Base-by-base conservation (phyloP, 148 eudicot genomes). In the Pharnaceum exiguum region DNA sequence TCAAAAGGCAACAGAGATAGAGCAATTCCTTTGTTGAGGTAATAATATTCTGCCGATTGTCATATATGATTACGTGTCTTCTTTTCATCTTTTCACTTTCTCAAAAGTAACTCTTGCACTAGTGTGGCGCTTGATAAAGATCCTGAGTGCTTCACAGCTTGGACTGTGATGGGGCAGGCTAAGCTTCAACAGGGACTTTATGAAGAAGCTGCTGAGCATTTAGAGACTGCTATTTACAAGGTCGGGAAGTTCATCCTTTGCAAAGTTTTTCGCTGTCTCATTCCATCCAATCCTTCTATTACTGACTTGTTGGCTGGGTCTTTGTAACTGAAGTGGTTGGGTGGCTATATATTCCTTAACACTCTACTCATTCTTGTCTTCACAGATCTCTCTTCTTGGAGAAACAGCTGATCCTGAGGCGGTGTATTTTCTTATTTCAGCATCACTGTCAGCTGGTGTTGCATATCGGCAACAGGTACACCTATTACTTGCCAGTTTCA, bases 51-150 rank as follows among this genome's bases (percentile, higher is more conserved):
- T 57, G 21, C 43, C 13, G 15, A 21, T 32, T 39, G 12, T 56
- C 30, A 47, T 55, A 5, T 58, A 51, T 45, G 36, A 2, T 52
- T 56, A 12, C 26, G 26, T 25, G 51, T 31, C 44, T 44, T 31
- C 44, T 35, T 3, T 21, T 16, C 21, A 39, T 32, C 43, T 21
- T 22, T 72, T 59, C 35, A 36, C 24, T 31, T 25, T 23, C 65
- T 39, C 50, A 23, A 18, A 47, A 62, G 29, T 69, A 48, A 59
- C 60, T 71, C 33, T 59, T 51, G 30, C 55, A 24, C 56, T 79
- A 87, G 97, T 71, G 51, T 83, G 62, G 95, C 90, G 55, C 78
- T 93, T 49, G 77, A 77, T 37, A 88, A 88, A 74, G 95, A 88
- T 76, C 90, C 90, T 48, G 90, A 84, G 53, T 71, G 81, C 51